Base-by-base conservation (phyloP, 83 land plant species). In the Thuja plicata region DNA sequence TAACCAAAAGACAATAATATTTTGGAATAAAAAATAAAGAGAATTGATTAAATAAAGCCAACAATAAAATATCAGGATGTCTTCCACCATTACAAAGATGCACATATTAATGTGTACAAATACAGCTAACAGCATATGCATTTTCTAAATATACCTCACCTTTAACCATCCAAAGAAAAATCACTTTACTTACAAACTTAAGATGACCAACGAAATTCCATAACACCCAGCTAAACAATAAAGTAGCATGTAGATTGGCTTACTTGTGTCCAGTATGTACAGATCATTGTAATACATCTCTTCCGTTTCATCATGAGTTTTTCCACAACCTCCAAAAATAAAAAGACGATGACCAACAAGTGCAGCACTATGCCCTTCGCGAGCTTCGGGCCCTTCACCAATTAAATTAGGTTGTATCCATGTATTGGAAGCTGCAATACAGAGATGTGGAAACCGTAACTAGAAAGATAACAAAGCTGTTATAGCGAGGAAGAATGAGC, bases 351-450 rank as follows among this genome's bases (percentile, higher is more conserved):
- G 93, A 15, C 91, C 95, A 91, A 98, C 90, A 32, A 94, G 93
- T 32, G 97, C 96, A 79, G 99, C 98, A 93, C 94, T 94, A 89
- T 98, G 99, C 35, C 99, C 99, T 91, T 98, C 99, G 27, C 99
- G 94, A 87, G 99, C 94, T 45, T 91, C 94, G 16, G 98, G 99
- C 86, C 93, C 95, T 27, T 95, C 92, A 79, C 99, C 99, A 88
- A 89, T 89, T 48, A 94, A 48, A 85, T 83, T 92, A 78, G 99
- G 99, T 35, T 71, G 88, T 27, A 92, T 89, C 99, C 99, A 98
- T 80, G 95, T 95, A 88, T 97, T 95, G 46, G 93, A 84, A 30
- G 93, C 99, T 98, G 92, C 70, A 88, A 85, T 17, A 88, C 38
- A 38, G 12, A 80, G n/a, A 43, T 24, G 15, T 41, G 2, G 45